Base-by-base conservation (phyloP, 1,139 yeast genomes). In the Trichomonascaceae sp. region DNA sequence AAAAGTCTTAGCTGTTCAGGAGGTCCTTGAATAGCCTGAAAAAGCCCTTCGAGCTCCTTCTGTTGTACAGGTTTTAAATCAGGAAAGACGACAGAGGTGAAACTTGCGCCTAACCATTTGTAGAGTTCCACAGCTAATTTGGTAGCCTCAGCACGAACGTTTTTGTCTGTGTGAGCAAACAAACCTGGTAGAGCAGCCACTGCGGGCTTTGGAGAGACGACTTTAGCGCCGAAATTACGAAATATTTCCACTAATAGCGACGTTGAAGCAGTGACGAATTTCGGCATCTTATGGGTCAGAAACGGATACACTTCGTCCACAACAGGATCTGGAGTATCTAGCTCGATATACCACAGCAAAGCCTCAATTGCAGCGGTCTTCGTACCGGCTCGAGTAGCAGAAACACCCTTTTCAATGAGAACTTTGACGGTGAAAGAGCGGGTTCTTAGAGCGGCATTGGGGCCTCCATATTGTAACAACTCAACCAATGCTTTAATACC, bases 41-140 rank as follows among this genome's bases (percentile, higher is more conserved):
- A 89, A 18, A 79, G 83, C 44, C 81, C 80, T 3, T 83, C 77
- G 56, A 95, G 76, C 63, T 93, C 99, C 61, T 85, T 87, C 69
- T 89, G 95, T 68, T 93, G 98, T 13, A 90, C 89, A 0, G 97
- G 96, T 66, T 93, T 93, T 67, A 93, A 75, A 36, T 83, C 83
- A 1, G 85, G 81, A 56, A 90, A 80, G 45, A 90, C 71, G 0
- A 83, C 68, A 13, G 78, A 75, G 52, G 82, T 82, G 51, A 89
- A 73, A 0, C 83, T 75, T 30, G 77, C 81, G 3, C 95, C 95
- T 68, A 87, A 78, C 87, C 95, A 87, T 58, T 82, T 80, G 67
- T 85, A 84, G 27, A 91, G 66, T 57, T 84, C 89, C 2, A 88
- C 82, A 0, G 91, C 76, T 59, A 93, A 74, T 49, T 77, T 76